Evolutionary conservation across 257 asterid genomes (phyloP).

Genomic region (Nicotiana noctiflora): DNA sequence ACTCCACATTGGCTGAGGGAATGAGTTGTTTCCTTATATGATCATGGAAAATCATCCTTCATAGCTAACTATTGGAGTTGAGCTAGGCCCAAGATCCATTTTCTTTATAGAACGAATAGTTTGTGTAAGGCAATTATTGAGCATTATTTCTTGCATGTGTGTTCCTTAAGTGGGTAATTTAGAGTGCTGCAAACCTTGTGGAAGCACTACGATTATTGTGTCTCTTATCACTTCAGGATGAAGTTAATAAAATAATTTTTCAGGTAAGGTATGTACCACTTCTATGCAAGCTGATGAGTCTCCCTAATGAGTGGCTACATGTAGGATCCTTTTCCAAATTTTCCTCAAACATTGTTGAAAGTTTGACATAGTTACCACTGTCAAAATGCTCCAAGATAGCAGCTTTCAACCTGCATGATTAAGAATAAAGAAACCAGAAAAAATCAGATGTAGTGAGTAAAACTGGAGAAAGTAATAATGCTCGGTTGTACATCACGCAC

Average conservation of each 20-base stretch:
- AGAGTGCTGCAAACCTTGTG: background rate
- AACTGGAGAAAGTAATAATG: background rate
- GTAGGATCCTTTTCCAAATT: conserved; percentile 74
- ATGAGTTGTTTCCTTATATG: background rate
- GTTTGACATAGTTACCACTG: conserved; percentile 36
- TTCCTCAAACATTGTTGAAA: conserved; percentile 49
- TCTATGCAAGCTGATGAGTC: conserved; percentile 53
- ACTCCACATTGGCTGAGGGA: background rate
- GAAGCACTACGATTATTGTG: background rate
- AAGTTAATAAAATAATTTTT: background rate
- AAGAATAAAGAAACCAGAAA: conserved; percentile 7
- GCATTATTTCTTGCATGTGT: conserved; percentile 3
- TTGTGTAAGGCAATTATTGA: background rate
- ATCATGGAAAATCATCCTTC: background rate
- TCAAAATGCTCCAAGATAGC: conserved; percentile 68
- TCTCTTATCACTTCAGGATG: background rate
- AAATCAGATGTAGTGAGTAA: background rate
- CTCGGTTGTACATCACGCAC: background rate
- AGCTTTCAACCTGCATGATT: conserved; percentile 57
- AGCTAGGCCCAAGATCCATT: background rate
- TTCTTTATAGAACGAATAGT: background rate
- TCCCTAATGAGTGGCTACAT: conserved; percentile 58
- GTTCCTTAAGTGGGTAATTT: background rate
- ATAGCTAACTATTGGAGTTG: background rate
- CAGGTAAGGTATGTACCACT: conserved; percentile 39